A percentile compares a stretch with the other conserved stretches of the same genome.
Conservation (phyloP, 495 filamentous ascomycete genomes). For the Daldinia concentrica region DNA sequence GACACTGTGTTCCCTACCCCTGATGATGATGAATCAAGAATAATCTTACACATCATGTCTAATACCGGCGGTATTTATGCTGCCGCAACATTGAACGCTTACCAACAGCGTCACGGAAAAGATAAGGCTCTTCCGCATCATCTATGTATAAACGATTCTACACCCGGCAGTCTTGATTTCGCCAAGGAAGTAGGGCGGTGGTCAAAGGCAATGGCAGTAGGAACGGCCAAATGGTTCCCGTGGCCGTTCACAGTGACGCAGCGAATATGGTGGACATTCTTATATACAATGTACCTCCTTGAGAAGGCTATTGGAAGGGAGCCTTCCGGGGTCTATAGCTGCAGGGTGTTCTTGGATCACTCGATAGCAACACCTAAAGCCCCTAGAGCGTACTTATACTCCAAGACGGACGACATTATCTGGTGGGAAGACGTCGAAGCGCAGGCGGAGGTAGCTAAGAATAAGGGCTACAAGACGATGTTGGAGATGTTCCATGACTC, state of each 20-base stretch:
- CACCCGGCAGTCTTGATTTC: constrained; percentile 60
- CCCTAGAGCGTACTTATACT: constrained; percentile 60
- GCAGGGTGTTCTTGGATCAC: constrained; percentile 49
- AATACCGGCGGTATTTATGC: constrained; percentile 38
- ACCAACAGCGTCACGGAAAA: constrained; percentile 45
- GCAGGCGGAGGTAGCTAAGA: constrained; percentile 56
- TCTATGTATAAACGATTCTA: constrained; percentile 61
- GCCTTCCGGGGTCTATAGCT: constrained; percentile 49
- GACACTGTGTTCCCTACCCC: constrained; percentile 55
- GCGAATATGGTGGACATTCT: constrained; percentile 52
- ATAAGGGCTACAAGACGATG: constrained; percentile 53
- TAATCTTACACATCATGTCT: constrained; percentile 51
- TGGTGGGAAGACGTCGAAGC: constrained; percentile 62
- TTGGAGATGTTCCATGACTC: constrained; percentile 62
- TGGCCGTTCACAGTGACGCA: constrained; percentile 57
- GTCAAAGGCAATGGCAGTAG: constrained; percentile 63
- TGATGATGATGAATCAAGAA: constrained; percentile 33
- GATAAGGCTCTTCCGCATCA: constrained; percentile 56
- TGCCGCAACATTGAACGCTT: constrained; percentile 58
- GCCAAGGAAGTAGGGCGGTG: constrained; percentile 58
- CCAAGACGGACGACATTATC: constrained; percentile 65
- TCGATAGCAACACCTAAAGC: constrained; percentile 42
- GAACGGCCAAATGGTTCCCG: constrained; percentile 51
- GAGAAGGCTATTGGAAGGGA: constrained; percentile 48
- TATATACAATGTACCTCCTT: constrained; percentile 44